Base-by-base conservation (phyloP, 2,329 filamentous ascomycete genomes). In the Trichoderma aggressivum region DNA sequence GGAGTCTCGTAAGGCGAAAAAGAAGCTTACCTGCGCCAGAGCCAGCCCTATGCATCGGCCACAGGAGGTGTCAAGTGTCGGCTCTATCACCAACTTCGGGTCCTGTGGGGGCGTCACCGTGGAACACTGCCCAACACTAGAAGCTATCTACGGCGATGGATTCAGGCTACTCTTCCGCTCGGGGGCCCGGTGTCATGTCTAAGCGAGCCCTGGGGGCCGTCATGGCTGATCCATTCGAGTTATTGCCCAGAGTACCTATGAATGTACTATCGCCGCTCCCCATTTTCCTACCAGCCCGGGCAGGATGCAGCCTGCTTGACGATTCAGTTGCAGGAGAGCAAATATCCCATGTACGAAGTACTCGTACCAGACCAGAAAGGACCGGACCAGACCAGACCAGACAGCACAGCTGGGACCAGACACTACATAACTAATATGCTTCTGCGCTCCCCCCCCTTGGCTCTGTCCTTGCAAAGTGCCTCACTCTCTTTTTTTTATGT, bases 211-310 rank as follows among this genome's bases (percentile, higher is more conserved):
- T 30, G 61, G 36, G 61, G 62, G 39, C 30, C 62, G 62, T 53
- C 28, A 68, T 50, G 55, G 55, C 65, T 68, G 65, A 68, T 68
- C 55, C 65, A 30, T 60, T 30, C n/a, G n/a, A 11, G 55, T 60
- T 26, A n/a, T 47, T 50, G n/a, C 43, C 43, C n/a, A n/a, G n/a
- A n/a, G n/a, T n/a, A n/a, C n/a, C n/a, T 50, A 21, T 67, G 55
- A 67, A 67, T 24, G 64, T 59, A 67, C 36, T 67, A 67, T 67
- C 55, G 64, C 64, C 64, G 55, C 64, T 67, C 55, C 39, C 55
- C 55, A 43, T 59, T 21, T 21, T 21, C 36, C 24, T 47, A 68
- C 36, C 7, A 34, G 24, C 14, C 32, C 47, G 58, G 50, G 34
- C 55, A 21, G n/a, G 36, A 60, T 60, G 65, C 39, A 24, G 55